phyloP scores from a whole-genome alignment of 2,329 filamentous ascomycete genomes.

The Fusarium sp. region DNA sequence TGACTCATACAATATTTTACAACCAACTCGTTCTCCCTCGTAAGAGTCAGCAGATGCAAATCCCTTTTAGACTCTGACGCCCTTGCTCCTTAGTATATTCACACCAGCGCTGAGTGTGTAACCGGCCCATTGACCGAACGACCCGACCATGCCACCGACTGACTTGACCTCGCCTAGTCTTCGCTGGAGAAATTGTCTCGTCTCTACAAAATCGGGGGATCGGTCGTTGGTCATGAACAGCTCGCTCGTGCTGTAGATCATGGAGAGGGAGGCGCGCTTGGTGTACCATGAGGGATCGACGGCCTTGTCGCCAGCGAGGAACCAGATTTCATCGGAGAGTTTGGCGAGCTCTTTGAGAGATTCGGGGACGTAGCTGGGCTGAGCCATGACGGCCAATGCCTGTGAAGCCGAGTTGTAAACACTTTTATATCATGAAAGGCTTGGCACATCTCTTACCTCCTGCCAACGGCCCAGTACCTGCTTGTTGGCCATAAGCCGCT shows the following conservation, averaged over 20 bases:
- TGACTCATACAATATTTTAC: slow-evolving; percentile 48
- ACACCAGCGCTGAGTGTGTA: slow-evolving; percentile 83
- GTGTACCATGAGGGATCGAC: slow-evolving; percentile 92
- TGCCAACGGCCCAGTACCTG: slow-evolving; percentile 84
- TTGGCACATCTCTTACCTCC: slow-evolving; percentile 70
- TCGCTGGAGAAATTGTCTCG: slow-evolving; percentile 82
- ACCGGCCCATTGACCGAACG: slow-evolving; percentile 81
- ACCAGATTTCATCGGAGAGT: slow-evolving; percentile 93
- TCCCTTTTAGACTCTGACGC: slow-evolving; percentile 75
- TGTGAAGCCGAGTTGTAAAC: slow-evolving; percentile 53
- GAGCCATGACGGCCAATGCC: slow-evolving; percentile 92
- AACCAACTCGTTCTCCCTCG: slow-evolving; percentile 14
- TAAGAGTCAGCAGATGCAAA: not conserved
- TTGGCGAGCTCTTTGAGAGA: slow-evolving; percentile 83
- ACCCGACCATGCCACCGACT: slow-evolving; percentile 72
- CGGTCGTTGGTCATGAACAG: slow-evolving; percentile 94
- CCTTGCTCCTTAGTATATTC: slow-evolving; percentile 90
- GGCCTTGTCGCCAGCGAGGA: slow-evolving; percentile 82
- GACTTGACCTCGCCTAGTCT: slow-evolving; percentile 77
- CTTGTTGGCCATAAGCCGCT: slow-evolving; percentile 80
- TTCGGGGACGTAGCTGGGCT: slow-evolving; percentile 80
- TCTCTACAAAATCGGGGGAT: slow-evolving; percentile 79
- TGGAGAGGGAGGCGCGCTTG: slow-evolving; percentile 68
- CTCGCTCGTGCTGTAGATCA: slow-evolving; percentile 79
- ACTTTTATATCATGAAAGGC: slow-evolving; percentile 1